Conservation (phyloP, 2,329 filamentous ascomycete species). For the Fusarium virguliforme region DNA sequence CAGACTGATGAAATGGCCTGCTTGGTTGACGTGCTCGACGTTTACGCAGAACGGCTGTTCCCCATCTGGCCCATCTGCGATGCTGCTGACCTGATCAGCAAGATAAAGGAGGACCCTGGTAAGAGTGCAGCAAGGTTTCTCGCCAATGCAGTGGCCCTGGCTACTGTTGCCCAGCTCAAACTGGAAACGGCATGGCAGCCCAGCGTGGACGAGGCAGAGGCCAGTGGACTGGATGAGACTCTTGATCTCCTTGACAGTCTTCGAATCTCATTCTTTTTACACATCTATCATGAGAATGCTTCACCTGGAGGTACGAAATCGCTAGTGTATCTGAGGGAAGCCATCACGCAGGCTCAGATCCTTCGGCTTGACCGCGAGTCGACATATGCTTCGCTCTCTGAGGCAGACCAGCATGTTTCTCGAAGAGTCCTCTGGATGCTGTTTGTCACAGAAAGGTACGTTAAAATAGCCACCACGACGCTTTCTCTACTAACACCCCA, state of each 20-base stretch:
- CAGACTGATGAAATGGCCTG: conserved; percentile 47
- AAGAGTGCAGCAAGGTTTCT: conserved; percentile 58
- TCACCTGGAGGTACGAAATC: conserved; percentile 63
- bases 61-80: conserved; percentile 69
- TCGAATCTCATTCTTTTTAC: conserved; percentile 66
- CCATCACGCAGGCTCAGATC: conserved; percentile 68
- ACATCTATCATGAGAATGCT: conserved; percentile 68
- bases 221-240: conserved; percentile 50
- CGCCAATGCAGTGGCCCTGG: conserved; percentile 64
- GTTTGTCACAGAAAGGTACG: conserved; percentile 63
- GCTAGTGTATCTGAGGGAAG: conserved; percentile 65
- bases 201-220: conserved; percentile 50
- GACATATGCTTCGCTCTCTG: conserved; percentile 56
- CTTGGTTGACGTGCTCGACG: conserved; percentile 56
- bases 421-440: conserved; percentile 65
- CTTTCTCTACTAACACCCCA: conserved; percentile 19
- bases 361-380: conserved; percentile 63
- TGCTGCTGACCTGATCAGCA: conserved; percentile 60
- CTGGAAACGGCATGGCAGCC: conserved; percentile 54
- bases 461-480: conserved; percentile 2
- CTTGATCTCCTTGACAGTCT: conserved; percentile 59
- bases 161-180: conserved; percentile 66
- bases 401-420: conserved; percentile 62
- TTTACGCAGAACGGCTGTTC: conserved; percentile 66
- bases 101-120: conserved; percentile 53